Evolutionary conservation across 2,329 filamentous ascomycete genomes (phyloP), one percentile per base, ranked within the genome.

Genomic region (Periglandula ipomoeae): DNA sequence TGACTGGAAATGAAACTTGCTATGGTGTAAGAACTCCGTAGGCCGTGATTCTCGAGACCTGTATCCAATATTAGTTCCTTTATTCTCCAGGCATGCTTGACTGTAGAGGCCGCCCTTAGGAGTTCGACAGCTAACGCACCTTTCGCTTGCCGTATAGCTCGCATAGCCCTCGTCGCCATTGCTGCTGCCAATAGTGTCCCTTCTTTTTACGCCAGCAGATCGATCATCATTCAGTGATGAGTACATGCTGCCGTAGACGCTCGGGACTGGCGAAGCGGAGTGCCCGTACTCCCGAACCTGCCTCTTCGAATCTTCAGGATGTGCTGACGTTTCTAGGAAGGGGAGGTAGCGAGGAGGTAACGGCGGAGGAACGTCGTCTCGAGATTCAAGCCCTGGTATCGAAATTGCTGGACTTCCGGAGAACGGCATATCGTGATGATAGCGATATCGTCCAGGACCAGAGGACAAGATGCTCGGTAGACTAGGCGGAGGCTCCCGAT

Each of bases 1-100:
- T 4, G 70, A 67, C 43, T 66, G 66, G 53, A 76, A 74, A 49
- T 74, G 67, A 49, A 70, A 76, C 35, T 68, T 71, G 54, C 68
- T 72, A 55, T 77, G 74, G 52, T 71, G 70, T 48, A 74, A 65
- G 44, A 78, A 73, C n/a, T 67, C 53, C 1, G 39, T 51, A 17
- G 61, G 62, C 32, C 65, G 51, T 4, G 71, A 70, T 45, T 72
- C 69, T 55, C 70, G 68, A 17, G 71, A 71, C 45, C 73, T 62
- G 47, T 52, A 30, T 47, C 50, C 51, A 49, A 38, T 13, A 37
- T 52, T 24, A 50, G 50, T 27, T 15, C 30, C 20, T 19, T 38
- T 13, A 10, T 11, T 51, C 5, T 27, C 20, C 26, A 20, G 35
- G 13, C 30, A 42, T 27, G 13, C n/a, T n/a, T 27, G n/a, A n/a